Conservation (phyloP, 768 basidiomycete species). For the Gelatoporia subvermispora region DNA sequence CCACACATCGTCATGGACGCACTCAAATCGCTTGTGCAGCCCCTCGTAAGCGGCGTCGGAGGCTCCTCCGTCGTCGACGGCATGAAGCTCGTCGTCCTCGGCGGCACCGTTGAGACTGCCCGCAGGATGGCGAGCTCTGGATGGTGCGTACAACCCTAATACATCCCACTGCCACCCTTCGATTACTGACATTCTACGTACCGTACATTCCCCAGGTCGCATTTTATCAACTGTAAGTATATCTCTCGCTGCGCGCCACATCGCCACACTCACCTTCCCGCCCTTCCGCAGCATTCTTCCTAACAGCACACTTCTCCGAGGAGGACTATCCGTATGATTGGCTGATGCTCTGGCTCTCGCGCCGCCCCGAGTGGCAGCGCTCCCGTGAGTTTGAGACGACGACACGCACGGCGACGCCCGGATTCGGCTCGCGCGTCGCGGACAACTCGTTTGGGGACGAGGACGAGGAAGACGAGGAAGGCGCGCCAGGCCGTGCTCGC, state of each 20-base stretch:
- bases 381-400: constrained; percentile 88
- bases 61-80: constrained; percentile 81
- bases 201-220: constrained; percentile 46
- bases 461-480: constrained; percentile 45
- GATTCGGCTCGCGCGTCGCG: constrained; percentile 42
- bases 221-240: constrained; percentile 80
- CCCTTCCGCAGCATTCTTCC: constrained; percentile 46
- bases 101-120: constrained; percentile 84
- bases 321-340: constrained; percentile 90
- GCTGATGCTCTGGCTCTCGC: constrained; percentile 88
- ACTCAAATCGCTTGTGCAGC: constrained; percentile 76
- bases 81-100: constrained; percentile 85
- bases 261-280: not conserved
- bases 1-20: constrained; percentile 56
- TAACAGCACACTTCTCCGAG: constrained; percentile 86
- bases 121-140: constrained; percentile 77
- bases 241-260: constrained; percentile 5
- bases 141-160: constrained; percentile 45
- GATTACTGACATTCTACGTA: constrained; percentile 10
- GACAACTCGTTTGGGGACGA: constrained; percentile 59
- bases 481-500: constrained; percentile 56
- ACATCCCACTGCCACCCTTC: constrained; percentile 7
- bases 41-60: constrained; percentile 69
- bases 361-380: constrained; percentile 83
- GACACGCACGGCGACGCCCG: constrained; percentile 64